A percentile compares a stretch with the other conserved stretches of the same genome.
phyloP scores from a whole-genome alignment of 331 rosid genomes.

The Dryas integrifolia region DNA sequence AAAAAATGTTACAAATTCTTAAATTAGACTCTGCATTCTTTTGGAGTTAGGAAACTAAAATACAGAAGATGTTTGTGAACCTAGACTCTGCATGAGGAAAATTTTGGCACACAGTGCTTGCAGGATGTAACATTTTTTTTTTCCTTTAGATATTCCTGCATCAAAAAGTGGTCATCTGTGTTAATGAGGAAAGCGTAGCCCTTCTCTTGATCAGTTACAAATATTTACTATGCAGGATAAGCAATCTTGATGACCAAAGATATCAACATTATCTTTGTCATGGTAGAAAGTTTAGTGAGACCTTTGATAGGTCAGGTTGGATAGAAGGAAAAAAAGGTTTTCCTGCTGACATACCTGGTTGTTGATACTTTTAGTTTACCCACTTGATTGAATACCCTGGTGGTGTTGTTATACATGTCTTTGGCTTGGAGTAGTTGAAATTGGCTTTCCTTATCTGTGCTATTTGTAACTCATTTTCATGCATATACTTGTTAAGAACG shows the following conservation, averaged over 20 bases:
- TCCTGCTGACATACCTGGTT: background rate
- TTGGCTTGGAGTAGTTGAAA: background rate
- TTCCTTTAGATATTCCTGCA: background rate
- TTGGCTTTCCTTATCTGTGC: too few relatives aligned
- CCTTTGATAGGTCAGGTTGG: conserved; percentile 1
- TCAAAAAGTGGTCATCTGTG: background rate
- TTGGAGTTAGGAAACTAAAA: background rate
- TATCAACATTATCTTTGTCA: background rate
- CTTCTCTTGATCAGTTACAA: background rate
- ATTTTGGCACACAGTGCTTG: background rate
- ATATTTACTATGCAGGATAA: background rate
- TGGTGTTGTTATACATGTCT: background rate
- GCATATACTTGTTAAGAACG: background rate
- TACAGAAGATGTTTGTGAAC: background rate
- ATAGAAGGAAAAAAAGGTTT: background rate
- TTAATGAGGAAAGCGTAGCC: background rate
- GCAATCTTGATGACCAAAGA: conserved; percentile 9
- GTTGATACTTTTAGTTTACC: background rate
- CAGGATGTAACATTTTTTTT: background rate
- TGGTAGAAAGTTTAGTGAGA: background rate
- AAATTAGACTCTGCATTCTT: background rate
- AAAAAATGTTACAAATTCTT: background rate
- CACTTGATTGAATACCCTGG: background rate
- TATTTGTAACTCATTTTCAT: background rate
- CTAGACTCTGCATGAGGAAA: background rate